phyloP scores from a whole-genome alignment of 345 rosid species.

The Balakata baccata region DNA sequence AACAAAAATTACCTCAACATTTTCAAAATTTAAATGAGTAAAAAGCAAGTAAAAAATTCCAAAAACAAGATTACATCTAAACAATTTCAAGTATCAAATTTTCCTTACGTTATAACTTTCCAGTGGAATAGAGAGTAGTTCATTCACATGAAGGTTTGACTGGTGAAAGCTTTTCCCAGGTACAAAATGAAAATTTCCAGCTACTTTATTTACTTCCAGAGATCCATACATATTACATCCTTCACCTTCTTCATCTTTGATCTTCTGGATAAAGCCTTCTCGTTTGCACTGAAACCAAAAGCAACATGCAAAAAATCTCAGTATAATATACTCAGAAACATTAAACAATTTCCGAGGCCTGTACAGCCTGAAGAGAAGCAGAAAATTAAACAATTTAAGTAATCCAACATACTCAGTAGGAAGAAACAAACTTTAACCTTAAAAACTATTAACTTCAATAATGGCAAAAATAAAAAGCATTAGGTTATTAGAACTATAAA shows the following conservation, averaged over 20 bases:
- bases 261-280: conserved; percentile 83
- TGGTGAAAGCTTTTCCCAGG: conserved; percentile 96
- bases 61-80: background rate
- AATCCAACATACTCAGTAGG: no score
- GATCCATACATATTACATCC: conserved; percentile 92
- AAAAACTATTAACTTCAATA: no score
- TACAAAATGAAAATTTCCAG: conserved; percentile 95
- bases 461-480: no score
- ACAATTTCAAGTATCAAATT: background rate
- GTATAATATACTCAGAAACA: no score
- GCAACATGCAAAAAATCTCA: no score
- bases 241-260: conserved; percentile 96
- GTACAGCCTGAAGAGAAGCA: no score
- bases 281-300: conserved; percentile 73
- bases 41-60: background rate
- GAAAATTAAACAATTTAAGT: no score
- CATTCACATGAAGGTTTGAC: conserved; percentile 62
- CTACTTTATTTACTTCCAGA: conserved; percentile 91
- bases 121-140: conserved; percentile 64
- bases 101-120: conserved; percentile 76
- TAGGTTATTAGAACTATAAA: no score
- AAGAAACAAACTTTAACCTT: no score
- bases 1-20: background rate
- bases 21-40: background rate
- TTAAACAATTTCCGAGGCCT: no score